Evolutionary conservation across 108 stramenopile species (phyloP).

Genomic region (Tribonema minus): DNA sequence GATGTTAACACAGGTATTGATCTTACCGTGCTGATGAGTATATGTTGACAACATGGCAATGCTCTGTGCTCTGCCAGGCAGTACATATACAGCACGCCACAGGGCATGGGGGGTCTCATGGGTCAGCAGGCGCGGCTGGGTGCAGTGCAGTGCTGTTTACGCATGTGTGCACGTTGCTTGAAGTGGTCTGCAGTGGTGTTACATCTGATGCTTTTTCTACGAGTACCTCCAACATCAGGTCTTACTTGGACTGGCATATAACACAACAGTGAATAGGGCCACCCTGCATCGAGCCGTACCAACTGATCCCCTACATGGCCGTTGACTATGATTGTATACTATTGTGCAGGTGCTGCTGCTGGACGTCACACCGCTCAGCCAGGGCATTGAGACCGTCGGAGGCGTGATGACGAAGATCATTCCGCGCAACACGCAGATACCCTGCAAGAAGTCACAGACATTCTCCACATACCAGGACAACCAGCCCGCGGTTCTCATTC

Average conservation of each 20-base stretch:
- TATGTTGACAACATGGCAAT: too few relatives aligned
- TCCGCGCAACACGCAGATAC: conserved; percentile 77
- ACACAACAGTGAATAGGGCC: not conserved
- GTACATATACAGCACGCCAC: too few relatives aligned
- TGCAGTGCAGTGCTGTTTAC: too few relatives aligned
- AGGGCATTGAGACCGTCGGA: conserved; percentile 85
- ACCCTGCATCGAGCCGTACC: not conserved
- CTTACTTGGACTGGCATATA: not conserved
- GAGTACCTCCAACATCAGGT: not conserved
- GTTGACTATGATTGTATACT: not conserved
- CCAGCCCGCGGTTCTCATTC: conserved; percentile 78
- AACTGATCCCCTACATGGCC: not conserved
- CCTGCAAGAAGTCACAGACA: conserved; percentile 81
- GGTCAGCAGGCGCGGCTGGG: too few relatives aligned
- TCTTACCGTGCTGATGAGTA: too few relatives aligned
- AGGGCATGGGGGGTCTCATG: too few relatives aligned
- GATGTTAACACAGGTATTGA: conserved; percentile 6
- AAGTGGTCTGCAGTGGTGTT: too few relatives aligned
- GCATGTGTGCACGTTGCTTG: too few relatives aligned
- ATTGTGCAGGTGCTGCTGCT: conserved; percentile 61
- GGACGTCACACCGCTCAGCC: conserved; percentile 73
- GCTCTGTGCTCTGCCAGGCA: too few relatives aligned
- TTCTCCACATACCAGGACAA: too few relatives aligned
- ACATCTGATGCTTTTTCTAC: not conserved
- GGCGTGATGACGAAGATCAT: conserved; percentile 86